Base-by-base conservation (phyloP, 176 grass and related monocot genomes). In the Calamus simplicifolius region DNA sequence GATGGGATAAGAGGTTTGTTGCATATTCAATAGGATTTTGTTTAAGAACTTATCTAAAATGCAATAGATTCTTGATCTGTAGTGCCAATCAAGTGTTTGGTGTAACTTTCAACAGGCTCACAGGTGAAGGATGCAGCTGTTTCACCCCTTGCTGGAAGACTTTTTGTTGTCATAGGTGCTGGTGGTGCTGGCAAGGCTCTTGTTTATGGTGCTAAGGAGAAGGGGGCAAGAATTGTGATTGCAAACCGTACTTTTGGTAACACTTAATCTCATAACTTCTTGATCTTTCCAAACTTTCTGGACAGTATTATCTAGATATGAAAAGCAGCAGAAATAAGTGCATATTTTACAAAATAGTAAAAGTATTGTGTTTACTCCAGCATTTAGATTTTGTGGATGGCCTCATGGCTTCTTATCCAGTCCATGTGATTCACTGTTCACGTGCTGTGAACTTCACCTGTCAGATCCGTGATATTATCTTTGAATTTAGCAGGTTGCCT, bases 201-300 rank as follows among this genome's bases (percentile, higher is more conserved):
- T 54, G 93, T 87, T 64, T 98, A 92, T 85, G 87, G 93, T 70
- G 93, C 93, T 28, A 98, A 88, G 63, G 93, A 82, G 69, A 92
- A 98, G 70, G 93, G 93, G 59, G 93, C 93, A 77, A 88, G 72
- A 76, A 87, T 98, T 62, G 75, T 88, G 25, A 98, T 98, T 53
- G 93, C 93, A 75, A 98, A 98, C 52, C 93, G 93, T 62, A 98
- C 93, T 80, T 92, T 75, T 59, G 87, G 93, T 98, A 92, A 71
- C 25, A 52, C 59, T 55, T 58, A 64, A 27, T 62, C 58, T 58
- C 58, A 52, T 4, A 60, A 19, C 16, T n/a, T 26, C 55, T 19
- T 59, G 10, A 43, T 43, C 35, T 43, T 43, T 43, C 10, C 35
- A 43, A 43, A 43, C 35, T 43, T 43, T 43, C 35, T 13, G 3